Evolutionary conservation across 2,329 filamentous ascomycete species (phyloP).

Genomic region (Hyphodiscus sp.): DNA sequence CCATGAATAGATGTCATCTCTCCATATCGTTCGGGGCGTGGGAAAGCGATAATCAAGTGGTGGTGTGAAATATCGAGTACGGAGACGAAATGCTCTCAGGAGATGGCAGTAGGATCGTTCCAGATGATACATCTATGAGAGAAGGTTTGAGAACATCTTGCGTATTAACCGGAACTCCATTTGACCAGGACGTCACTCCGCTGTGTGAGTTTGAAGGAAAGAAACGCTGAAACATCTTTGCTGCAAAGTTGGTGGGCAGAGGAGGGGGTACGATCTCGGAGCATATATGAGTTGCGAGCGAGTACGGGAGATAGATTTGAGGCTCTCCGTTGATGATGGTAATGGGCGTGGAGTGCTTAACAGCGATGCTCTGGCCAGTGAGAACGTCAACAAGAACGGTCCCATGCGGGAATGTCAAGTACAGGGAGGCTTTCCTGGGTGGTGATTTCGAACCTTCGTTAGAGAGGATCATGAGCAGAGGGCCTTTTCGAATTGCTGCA

Average conservation of each 20-base stretch:
- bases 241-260: neutral
- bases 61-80: neutral
- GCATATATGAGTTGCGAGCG: slow-evolving; percentile 5
- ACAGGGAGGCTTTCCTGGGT: slow-evolving; percentile 1
- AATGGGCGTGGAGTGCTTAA: slow-evolving; percentile 6
- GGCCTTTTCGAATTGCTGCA: slow-evolving; percentile 9
- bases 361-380: slow-evolving; percentile 10
- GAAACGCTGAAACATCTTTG: too few relatives aligned
- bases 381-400: slow-evolving; percentile 13
- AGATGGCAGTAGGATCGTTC: neutral
- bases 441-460: slow-evolving; percentile 9
- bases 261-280: slow-evolving; percentile 4
- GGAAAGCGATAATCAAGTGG: too few relatives aligned
- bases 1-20: too few relatives aligned
- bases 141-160: too few relatives aligned
- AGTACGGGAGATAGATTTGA: slow-evolving; percentile 8
- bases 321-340: slow-evolving; percentile 6
- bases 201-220: too few relatives aligned
- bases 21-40: too few relatives aligned
- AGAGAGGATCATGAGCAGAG: slow-evolving; percentile 13
- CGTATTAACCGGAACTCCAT: too few relatives aligned
- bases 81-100: slow-evolving; percentile 1
- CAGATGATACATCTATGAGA: too few relatives aligned
- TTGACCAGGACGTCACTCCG: too few relatives aligned
- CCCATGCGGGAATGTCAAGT: slow-evolving; percentile 6